These are phyloP conservation scores for Pichiaceae sp. DNA, from an alignment of 1,139 yeast genomes.

Conservation along the genomic window DNA sequence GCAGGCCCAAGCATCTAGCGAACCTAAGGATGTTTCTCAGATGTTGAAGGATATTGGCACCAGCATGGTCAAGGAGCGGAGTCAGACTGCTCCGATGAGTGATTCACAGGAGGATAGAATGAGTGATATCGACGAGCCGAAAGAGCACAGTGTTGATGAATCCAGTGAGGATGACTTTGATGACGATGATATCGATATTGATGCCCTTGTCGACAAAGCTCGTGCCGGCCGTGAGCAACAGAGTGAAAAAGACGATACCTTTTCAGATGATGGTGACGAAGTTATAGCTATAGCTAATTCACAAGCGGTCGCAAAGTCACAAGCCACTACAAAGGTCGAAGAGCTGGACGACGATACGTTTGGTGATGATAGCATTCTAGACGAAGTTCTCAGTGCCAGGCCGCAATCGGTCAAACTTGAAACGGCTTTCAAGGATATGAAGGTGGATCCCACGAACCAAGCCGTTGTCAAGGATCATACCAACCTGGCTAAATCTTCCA, in stretches of 20 bases:
- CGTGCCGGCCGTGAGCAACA: background rate
- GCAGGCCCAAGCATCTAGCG: background rate
- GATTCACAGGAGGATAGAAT: background rate
- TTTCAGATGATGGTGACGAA: constrained; percentile 23
- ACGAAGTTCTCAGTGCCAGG: background rate
- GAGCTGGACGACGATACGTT: constrained; percentile 9
- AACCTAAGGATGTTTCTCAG: constrained; percentile 16
- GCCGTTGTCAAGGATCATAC: constrained; percentile 11
- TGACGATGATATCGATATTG: constrained; percentile 23
- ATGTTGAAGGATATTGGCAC: constrained; percentile 17
- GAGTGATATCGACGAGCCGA: background rate
- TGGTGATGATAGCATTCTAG: constrained; percentile 1
- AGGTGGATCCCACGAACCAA: constrained; percentile 10
- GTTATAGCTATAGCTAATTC: constrained; percentile 11
- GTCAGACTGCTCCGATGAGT: background rate
- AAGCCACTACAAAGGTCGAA: constrained; percentile 2
- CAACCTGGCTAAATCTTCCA: constrained; percentile 36
- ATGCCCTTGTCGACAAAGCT: constrained; percentile 11
- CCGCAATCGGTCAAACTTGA: background rate
- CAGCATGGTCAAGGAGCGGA: constrained; percentile 2
- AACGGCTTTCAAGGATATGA: constrained; percentile 14
- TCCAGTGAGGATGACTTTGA: constrained; percentile 12
- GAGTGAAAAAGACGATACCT: constrained; percentile 12
- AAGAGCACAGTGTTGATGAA: background rate
- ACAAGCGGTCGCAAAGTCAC: constrained; percentile 1